Conservation (phyloP, 257 asterid species). For the Anisodus tanguticus region DNA sequence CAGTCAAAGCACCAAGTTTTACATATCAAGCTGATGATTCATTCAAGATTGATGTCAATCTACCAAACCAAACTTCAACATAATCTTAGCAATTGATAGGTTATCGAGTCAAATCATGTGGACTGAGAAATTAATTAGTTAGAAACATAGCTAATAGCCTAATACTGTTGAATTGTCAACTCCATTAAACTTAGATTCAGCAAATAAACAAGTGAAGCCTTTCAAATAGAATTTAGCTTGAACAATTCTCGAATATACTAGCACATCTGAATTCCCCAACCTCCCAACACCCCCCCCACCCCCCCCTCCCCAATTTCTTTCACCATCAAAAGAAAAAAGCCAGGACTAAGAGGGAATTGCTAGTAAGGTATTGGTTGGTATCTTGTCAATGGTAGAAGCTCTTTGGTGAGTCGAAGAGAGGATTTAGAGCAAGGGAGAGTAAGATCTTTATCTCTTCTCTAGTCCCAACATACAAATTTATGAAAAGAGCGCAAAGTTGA, state of each 20-base stretch:
- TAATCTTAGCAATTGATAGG: slow-evolving; percentile 17
- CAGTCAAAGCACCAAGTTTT: neutral
- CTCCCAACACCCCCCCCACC: neutral
- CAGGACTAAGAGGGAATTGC: neutral
- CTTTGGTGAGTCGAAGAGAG: neutral
- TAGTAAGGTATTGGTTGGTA: neutral
- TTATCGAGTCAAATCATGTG: neutral
- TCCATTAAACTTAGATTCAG: no score
- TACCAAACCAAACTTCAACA: slow-evolving; percentile 17
- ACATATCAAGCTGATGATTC: slow-evolving; percentile 3
- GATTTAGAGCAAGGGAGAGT: neutral
- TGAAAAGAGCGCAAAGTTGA: neutral
- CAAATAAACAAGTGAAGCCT: no score
- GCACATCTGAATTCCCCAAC: no score
- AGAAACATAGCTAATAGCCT: neutral
- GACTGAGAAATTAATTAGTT: neutral
- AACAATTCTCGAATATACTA: no score
- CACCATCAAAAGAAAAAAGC: neutral
- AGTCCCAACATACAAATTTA: slow-evolving; percentile 10
- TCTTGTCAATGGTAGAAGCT: neutral
- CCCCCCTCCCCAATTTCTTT: neutral
- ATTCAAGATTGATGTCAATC: neutral
- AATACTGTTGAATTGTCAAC: neutral
- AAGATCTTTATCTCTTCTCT: neutral
- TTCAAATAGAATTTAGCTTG: no score